Percentiles rank a stretch among this genome's conserved stretches.
phyloP scores from a whole-genome alignment of 768 basidiomycete species.

The Rhodotorula graminis region DNA sequence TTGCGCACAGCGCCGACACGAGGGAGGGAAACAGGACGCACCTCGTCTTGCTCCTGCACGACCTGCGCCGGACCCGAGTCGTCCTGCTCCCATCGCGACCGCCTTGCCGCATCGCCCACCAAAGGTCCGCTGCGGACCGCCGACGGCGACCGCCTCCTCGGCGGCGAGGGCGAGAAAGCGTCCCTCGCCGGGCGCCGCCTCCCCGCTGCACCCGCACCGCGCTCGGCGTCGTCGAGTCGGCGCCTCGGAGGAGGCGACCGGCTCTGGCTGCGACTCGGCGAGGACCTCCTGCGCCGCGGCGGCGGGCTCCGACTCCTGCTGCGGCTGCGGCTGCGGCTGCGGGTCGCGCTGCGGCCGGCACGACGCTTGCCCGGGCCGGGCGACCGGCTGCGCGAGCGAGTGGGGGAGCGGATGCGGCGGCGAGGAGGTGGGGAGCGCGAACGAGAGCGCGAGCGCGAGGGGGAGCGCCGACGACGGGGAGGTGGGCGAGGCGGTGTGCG shows the following conservation, averaged over 20 bases:
- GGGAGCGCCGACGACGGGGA: neutral
- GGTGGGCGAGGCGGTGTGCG: neutral
- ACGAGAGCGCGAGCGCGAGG: neutral
- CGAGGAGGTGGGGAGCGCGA: constrained; percentile 6
- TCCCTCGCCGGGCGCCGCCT: neutral
- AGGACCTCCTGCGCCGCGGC: neutral
- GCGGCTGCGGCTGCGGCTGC: neutral
- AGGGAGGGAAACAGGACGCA: neutral
- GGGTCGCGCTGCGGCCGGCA: neutral
- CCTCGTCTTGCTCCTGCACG: neutral
- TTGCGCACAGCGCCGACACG: too few species aligned
- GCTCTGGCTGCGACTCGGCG: constrained; percentile 3
- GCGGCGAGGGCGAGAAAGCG: neutral
- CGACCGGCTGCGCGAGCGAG: neutral
- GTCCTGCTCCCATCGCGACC: neutral
- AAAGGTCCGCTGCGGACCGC: neutral
- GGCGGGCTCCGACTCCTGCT: neutral
- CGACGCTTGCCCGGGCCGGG: neutral
- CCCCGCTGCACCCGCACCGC: too few species aligned
- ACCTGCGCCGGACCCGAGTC: neutral
- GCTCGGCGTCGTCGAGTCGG: neutral
- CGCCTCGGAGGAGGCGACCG: constrained; percentile 1
- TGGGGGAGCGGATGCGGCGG: neutral
- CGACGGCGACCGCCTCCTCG: neutral
- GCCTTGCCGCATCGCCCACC: constrained; percentile 39